Evolutionary conservation across 2,329 filamentous ascomycete genomes (phyloP).

Genomic region (Akanthomyces uredinophilus): DNA sequence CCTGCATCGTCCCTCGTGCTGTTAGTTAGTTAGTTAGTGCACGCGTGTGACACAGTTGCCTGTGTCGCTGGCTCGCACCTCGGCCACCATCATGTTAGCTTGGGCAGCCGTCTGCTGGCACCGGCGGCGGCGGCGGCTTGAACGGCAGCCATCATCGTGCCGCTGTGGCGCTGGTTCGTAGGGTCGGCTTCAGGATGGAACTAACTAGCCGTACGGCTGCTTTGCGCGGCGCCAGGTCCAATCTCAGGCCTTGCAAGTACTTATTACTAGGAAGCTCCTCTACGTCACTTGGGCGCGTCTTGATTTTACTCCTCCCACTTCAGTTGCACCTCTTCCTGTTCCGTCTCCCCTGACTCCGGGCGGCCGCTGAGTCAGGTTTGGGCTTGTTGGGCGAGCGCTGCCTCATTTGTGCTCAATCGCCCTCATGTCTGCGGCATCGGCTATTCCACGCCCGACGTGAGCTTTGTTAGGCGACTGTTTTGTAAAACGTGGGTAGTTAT

Average conservation of each 20-base stretch:
- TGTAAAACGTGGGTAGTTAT: background rate
- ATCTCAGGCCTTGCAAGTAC: too few species aligned
- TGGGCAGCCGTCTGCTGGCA: background rate
- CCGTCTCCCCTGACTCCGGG: background rate
- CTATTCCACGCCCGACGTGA: background rate
- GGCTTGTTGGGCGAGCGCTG: background rate
- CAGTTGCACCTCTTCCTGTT: background rate
- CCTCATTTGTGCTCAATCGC: background rate
- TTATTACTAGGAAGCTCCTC: background rate
- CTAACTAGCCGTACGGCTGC: background rate
- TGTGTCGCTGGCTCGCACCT: background rate
- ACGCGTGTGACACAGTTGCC: background rate
- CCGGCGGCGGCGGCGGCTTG: background rate
- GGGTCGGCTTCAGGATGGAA: background rate
- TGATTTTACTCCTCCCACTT: background rate
- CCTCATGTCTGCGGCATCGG: background rate
- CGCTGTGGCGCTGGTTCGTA: conserved; percentile 6
- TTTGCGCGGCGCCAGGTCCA: conserved; percentile 1
- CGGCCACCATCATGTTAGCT: background rate
- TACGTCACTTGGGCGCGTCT: conserved; percentile 3
- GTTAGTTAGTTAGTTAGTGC: too few species aligned
- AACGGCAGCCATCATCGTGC: background rate
- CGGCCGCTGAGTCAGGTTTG: background rate
- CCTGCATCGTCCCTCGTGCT: background rate
- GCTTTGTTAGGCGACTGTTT: background rate